Evolutionary conservation across 306 rosid genomes (phyloP), one percentile per base, ranked within the genome.

Genomic region (Vachellia pachyceras): DNA sequence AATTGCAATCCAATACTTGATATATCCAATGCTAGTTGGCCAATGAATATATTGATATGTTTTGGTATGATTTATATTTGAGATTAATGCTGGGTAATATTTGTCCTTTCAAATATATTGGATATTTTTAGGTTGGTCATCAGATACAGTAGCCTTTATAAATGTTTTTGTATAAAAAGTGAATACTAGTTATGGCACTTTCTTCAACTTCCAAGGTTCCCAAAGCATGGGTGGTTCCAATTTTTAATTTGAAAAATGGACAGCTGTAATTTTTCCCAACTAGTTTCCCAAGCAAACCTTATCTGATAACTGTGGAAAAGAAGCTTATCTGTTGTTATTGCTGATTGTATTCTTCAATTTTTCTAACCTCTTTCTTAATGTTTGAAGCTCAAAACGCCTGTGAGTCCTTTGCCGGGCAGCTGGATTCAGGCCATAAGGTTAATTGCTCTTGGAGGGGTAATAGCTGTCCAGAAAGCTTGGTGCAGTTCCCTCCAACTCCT

Each of bases 401-500:
- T 58, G 91, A 90, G 75, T 94, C 89, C 88, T 92, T 96, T 90
- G 89, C 92, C 37, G 89, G 90, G 88, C 90, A 92, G 86, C 95
- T 96, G 90, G 97, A 92, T 87, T 87, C 82, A 0, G 97, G 90
- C 61, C 99, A 96, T 74, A 92, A 84, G 78, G 97, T 73, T 72
- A 85, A 83, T 75, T 96, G 99, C 83, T 90, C 97, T 72, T 96
- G 99, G 99, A 90, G 88, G 88, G 99, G 97, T 80, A 96, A 94
- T 83, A 90, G 90, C 84, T 96, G 99, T 82, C 98, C 98, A 36
- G 99, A 92, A 84, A 93, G 99, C 86, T 87, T 96, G 85, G 99
- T 94, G 92, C 99, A 96, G 77, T 96, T 94, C 80, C 99, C 97
- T 80, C 99, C 97, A 66, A 86, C 99, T 66, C 85, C 97, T 84